phyloP scores from a whole-genome alignment of 768 basidiomycete genomes.

The Kwoniella heveanensis region DNA sequence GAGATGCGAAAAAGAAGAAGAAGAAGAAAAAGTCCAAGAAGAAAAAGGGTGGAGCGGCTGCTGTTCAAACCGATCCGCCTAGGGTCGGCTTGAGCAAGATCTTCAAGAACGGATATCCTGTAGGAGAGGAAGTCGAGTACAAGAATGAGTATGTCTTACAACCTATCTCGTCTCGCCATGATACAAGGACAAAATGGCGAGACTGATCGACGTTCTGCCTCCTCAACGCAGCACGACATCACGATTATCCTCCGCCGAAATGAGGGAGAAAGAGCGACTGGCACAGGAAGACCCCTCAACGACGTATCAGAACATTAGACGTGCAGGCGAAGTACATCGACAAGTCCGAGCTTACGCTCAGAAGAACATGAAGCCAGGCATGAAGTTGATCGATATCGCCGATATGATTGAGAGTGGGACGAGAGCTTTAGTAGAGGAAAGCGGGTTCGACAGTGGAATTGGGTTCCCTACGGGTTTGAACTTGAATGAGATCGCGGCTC shows the following conservation, averaged over 20 bases:
- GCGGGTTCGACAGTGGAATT: slow-evolving; percentile 70
- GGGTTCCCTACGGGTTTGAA: slow-evolving; percentile 97
- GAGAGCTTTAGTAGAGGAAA: slow-evolving; percentile 86
- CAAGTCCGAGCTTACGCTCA: slow-evolving; percentile 82
- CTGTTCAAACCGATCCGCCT: slow-evolving; percentile 82
- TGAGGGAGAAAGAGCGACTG: slow-evolving; percentile 75
- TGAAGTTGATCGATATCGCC: slow-evolving; percentile 91
- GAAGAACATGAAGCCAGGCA: slow-evolving; percentile 82
- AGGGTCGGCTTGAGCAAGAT: slow-evolving; percentile 84
- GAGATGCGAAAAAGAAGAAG: slow-evolving; percentile 78
- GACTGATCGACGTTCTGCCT: not conserved
- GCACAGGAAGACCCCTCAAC: slow-evolving; percentile 76
- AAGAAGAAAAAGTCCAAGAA: slow-evolving; percentile 67
- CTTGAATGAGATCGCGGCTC: slow-evolving; percentile 91
- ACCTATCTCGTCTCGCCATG: not conserved
- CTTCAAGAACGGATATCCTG: slow-evolving; percentile 86
- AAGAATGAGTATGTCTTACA: slow-evolving; percentile 75
- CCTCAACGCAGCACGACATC: slow-evolving; percentile 71
- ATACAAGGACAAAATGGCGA: too few species aligned
- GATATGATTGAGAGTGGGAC: slow-evolving; percentile 91
- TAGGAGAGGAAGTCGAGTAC: slow-evolving; percentile 89
- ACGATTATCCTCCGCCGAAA: slow-evolving; percentile 88
- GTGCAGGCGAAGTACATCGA: slow-evolving; percentile 93
- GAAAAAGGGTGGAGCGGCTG: slow-evolving; percentile 62
- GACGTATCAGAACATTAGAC: slow-evolving; percentile 86